These are phyloP conservation scores for Obba rivulosa DNA, from an alignment of 768 basidiomycete species.

Conservation along the genomic window DNA sequence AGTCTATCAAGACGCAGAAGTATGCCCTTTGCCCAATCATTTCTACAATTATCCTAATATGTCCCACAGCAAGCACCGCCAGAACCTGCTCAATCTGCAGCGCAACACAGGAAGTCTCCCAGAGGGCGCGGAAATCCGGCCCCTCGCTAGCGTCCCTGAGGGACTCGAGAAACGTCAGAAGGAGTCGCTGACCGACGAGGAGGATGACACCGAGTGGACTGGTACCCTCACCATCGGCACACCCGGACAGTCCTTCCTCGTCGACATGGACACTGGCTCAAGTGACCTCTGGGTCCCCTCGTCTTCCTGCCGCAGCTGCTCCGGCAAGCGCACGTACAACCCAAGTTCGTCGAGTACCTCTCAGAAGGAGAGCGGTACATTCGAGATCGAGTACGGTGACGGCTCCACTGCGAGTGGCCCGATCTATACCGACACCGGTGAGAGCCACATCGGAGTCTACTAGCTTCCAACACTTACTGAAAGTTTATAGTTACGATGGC, in stretches of 20 bases:
- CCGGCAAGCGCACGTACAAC: conserved; percentile 11
- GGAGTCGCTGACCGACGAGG: conserved; percentile 3
- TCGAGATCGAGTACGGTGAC: conserved; percentile 30
- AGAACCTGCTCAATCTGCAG: conserved; percentile 15
- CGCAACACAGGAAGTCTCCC: conserved; percentile 2
- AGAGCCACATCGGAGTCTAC: not conserved
- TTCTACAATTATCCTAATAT: not conserved
- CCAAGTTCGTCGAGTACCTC: conserved; percentile 20
- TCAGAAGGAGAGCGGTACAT: conserved; percentile 11
- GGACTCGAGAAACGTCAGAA: conserved; percentile 3
- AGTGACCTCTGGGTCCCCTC: conserved; percentile 22
- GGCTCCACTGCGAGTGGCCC: conserved; percentile 24
- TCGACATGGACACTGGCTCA: conserved; percentile 19
- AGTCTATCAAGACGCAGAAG: conserved; percentile 12
- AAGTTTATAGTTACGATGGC: conserved; percentile 18
- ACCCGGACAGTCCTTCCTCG: conserved; percentile 9
- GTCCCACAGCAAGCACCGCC: conserved; percentile 16
- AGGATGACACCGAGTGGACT: conserved; percentile 6
- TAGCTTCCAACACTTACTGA: not conserved
- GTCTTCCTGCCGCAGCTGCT: conserved; percentile 14
- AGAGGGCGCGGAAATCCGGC: not conserved
- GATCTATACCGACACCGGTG: conserved; percentile 27
- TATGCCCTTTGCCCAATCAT: not conserved
- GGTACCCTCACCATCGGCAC: conserved; percentile 8
- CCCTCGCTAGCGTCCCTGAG: not conserved